Percentiles rank a stretch among this genome's conserved stretches.
These are phyloP conservation scores for Neurospora sp. DNA, from an alignment of 495 filamentous ascomycete species.

Conservation along the genomic window DNA sequence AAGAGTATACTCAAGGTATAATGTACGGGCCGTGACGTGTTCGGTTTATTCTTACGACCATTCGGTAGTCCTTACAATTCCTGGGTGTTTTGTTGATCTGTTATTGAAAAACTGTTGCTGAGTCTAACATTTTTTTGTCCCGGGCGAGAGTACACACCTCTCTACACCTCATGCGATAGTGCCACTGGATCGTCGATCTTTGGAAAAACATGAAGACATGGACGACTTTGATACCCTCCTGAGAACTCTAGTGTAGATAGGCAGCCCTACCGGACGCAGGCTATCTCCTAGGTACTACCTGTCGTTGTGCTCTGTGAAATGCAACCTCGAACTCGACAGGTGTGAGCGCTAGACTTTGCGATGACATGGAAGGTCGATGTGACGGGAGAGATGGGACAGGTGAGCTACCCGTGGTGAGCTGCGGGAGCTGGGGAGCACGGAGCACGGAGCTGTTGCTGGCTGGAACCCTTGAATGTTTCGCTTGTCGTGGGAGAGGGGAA, in stretches of 20 bases:
- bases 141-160: no score
- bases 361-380: neutral
- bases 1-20: no score
- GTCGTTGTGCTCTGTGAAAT: neutral
- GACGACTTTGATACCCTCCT: neutral
- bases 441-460: neutral
- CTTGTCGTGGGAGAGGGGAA: neutral
- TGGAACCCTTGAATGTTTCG: neutral
- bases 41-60: no score
- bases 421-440: neutral
- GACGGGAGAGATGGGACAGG: neutral
- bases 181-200: neutral
- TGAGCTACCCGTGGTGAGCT: neutral
- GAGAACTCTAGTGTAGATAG: neutral
- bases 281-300: neutral
- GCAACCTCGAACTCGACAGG: neutral
- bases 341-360: neutral
- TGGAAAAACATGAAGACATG: neutral
- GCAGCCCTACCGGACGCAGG: neutral
- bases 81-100: no score
- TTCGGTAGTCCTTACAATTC: no score
- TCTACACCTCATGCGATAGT: neutral
- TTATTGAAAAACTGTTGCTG: no score
- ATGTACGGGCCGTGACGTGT: no score
- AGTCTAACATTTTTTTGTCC: no score